Base-by-base conservation (phyloP, 2,329 filamentous ascomycete species). In the Calonectria naviculata region DNA sequence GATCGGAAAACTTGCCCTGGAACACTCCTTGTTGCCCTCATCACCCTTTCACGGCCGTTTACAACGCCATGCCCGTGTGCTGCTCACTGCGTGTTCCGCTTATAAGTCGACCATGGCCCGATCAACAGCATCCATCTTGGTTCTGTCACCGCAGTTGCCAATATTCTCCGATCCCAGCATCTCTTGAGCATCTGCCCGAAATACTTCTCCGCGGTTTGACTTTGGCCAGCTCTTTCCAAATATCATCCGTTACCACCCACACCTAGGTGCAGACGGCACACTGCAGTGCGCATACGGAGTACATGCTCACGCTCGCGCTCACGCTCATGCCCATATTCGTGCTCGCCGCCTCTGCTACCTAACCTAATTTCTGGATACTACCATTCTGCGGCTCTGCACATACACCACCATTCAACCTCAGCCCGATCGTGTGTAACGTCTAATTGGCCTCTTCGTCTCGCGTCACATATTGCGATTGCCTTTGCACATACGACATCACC, bases 1-100 rank as follows among this genome's bases (percentile, higher is more conserved):
- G 73, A 78, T 78, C 76, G 76, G 73, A 62, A 61, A 61, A 62
- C 42, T 24, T 54, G 66, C 68, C 46, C 26, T 70, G 62, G 68
- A 69, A 68, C 60, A 36, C 47, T 42, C 56, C 46, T 38, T 31
- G 29, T 41, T 69, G 41, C 52, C 31, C 47, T 44, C 38, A 29
- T 26, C 36, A 36, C 64, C 42, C 54, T 60, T 46, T 19, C 52
- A 49, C 64, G 29, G 41, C 52, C 64, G 64, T 47, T 58, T 61
- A 44, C 52, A 67, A 60, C 52, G 36, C 41, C 34, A 44, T 34
- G 34, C 28, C 26, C 29, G 46, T 17, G 17, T 28, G 41, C 34
- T 47, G 21, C 29, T 36, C 44, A 7, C 31, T 46, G 31, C 46
- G 21, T 9, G 34, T 46, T 41, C 41, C 31, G 28, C 46, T 31